Evolutionary conservation across 208 protist species (phyloP).

Genomic region (Porcisia deanei): DNA sequence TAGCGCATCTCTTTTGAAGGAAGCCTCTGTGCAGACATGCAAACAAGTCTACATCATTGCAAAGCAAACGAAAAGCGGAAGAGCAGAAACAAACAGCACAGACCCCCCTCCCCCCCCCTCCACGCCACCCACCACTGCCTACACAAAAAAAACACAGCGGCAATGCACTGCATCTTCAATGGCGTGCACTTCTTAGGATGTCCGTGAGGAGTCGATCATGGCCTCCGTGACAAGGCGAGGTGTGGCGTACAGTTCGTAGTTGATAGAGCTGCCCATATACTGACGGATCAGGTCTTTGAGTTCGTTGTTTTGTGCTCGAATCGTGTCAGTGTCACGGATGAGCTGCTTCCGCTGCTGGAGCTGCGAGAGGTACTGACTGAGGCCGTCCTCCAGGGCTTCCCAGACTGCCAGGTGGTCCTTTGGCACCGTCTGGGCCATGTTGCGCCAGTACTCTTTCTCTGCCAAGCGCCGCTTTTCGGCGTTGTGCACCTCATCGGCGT

Average conservation of each 20-base stretch:
- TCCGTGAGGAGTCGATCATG: not conserved
- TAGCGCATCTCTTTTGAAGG: not conserved
- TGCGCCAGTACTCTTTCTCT: conserved; percentile 88
- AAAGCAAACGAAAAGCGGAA: not conserved
- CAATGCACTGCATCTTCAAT: not conserved
- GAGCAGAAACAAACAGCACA: not conserved
- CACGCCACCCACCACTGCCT: not conserved
- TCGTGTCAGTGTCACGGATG: conserved; percentile 84
- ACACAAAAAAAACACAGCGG: not conserved
- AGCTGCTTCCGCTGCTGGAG: conserved; percentile 87
- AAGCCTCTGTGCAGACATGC: not conserved
- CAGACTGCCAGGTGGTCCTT: conserved; percentile 85
- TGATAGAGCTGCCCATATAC: conserved; percentile 92
- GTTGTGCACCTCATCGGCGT: conserved; percentile 24
- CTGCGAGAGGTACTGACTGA: conserved; percentile 90
- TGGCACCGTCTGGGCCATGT: conserved; percentile 79
- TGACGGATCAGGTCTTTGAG: conserved; percentile 88
- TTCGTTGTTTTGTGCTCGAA: conserved; percentile 94
- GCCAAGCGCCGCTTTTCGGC: conserved; percentile 45
- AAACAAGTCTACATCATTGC: not conserved
- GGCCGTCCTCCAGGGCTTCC: conserved; percentile 85
- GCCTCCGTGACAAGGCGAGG: conserved; percentile 58
- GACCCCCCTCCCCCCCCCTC: too few relatives aligned
- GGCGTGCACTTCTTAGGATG: not conserved
- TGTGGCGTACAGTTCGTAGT: conserved; percentile 90